phyloP scores from a whole-genome alignment of 805 yeast genomes.

The Yarrowia hollandica region DNA sequence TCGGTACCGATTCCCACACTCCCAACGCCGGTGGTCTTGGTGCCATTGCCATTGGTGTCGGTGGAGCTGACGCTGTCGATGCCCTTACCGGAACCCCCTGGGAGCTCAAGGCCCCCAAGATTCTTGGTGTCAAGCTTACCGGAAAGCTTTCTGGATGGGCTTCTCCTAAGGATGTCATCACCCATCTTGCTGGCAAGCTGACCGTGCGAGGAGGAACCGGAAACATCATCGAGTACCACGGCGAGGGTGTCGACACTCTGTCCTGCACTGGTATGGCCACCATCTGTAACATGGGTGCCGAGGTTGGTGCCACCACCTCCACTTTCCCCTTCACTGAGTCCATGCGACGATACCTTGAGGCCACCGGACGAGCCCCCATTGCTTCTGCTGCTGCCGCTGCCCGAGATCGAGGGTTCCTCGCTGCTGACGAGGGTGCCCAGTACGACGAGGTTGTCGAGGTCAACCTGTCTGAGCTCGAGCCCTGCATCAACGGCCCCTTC shows the following conservation, averaged over 20 bases:
- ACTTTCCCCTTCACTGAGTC: constrained; percentile 91
- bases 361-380: constrained; percentile 81
- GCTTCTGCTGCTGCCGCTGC: constrained; percentile 75
- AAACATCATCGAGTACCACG: constrained; percentile 91
- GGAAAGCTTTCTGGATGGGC: constrained; percentile 92
- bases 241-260: constrained; percentile 84
- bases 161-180: constrained; percentile 95
- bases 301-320: constrained; percentile 98
- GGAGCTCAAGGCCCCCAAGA: constrained; percentile 97
- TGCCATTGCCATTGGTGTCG: constrained; percentile 98
- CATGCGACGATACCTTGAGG: constrained; percentile 72
- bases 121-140: constrained; percentile 89
- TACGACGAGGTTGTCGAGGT: constrained; percentile 93
- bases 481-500: constrained; percentile 96
- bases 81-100: constrained; percentile 96
- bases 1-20: constrained; percentile 98
- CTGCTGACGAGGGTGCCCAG: constrained; percentile 84
- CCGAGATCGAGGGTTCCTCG: constrained; percentile 58
- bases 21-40: constrained; percentile 99
- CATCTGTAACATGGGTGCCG: constrained; percentile 99
- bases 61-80: constrained; percentile 99
- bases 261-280: constrained; percentile 99
- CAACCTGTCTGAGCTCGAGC: constrained; percentile 82
- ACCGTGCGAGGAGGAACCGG: constrained; percentile 99
- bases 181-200: constrained; percentile 84